Conservation (phyloP, 495 filamentous ascomycete species). For the Lasiosphaeria hispida region DNA sequence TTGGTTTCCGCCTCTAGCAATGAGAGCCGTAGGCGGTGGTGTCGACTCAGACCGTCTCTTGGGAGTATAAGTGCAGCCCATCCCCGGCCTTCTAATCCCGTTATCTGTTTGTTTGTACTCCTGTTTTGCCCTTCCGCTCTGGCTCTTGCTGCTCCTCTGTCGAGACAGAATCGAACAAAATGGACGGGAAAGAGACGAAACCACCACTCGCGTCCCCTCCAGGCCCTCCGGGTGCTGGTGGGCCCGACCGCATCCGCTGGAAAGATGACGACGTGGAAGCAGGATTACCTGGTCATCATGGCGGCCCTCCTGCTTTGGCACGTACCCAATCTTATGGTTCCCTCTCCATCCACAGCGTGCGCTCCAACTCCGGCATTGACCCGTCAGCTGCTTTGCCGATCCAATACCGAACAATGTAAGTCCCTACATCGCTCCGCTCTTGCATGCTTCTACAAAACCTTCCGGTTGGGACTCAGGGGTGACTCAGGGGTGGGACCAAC, state of each 20-base stretch:
- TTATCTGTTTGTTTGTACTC: too few species aligned
- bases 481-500: too few species aligned
- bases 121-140: too few species aligned
- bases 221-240: neutral
- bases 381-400: constrained; percentile 51
- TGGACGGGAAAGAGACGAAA: neutral
- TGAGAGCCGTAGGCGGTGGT: too few species aligned
- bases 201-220: neutral
- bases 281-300: constrained; percentile 3
- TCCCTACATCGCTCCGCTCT: neutral
- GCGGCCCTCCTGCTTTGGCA: constrained; percentile 17
- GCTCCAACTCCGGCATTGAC: constrained; percentile 37
- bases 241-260: constrained; percentile 35
- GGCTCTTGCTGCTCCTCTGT: too few species aligned
- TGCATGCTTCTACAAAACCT: too few species aligned
- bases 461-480: too few species aligned
- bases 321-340: constrained; percentile 35
- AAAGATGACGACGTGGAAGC: constrained; percentile 30
- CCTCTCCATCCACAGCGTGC: constrained; percentile 38
- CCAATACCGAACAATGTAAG: constrained; percentile 52
- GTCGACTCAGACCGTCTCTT: too few species aligned
- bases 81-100: too few species aligned
- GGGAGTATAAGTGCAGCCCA: too few species aligned
- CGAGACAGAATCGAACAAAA: neutral
- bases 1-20: too few species aligned